phyloP scores from a whole-genome alignment of 305 asterid genomes.

The Fraxinus floribunda region DNA sequence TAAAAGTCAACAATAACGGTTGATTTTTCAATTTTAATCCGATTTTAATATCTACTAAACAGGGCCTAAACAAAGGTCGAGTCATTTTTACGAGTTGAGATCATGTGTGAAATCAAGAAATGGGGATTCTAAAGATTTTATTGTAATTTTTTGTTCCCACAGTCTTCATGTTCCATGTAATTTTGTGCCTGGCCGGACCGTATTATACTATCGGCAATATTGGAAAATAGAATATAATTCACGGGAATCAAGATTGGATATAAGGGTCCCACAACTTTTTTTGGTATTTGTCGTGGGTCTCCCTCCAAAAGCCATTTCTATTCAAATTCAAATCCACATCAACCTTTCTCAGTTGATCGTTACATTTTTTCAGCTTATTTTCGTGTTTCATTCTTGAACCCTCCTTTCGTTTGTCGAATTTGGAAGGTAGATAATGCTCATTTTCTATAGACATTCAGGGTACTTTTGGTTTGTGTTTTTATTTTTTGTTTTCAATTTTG shows the following conservation, averaged over 20 bases:
- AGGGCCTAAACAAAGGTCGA: too few species aligned
- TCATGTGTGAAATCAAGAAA: background rate
- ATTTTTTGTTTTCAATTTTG: too few species aligned
- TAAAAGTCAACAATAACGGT: too few species aligned
- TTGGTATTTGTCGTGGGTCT: background rate
- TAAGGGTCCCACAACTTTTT: background rate
- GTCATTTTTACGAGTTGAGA: background rate
- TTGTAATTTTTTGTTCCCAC: background rate
- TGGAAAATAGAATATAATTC: background rate
- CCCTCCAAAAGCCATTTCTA: background rate
- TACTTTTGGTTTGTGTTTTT: too few species aligned
- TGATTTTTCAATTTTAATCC: too few species aligned
- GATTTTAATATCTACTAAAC: too few species aligned
- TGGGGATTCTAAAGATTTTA: background rate
- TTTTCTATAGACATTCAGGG: background rate
- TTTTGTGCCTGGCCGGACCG: background rate
- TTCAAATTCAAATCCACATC: background rate
- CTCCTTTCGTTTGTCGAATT: background rate
- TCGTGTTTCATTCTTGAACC: background rate
- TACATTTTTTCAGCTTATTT: background rate
- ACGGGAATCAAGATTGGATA: background rate
- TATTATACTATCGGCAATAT: background rate
- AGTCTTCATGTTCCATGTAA: background rate
- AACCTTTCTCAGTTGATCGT: background rate
- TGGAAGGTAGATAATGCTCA: background rate